Percentiles rank a stretch among this genome's conserved stretches.
Conservation (phyloP, 371 early-diverging fungal genomes). For the Apophysomyces variabilis region DNA sequence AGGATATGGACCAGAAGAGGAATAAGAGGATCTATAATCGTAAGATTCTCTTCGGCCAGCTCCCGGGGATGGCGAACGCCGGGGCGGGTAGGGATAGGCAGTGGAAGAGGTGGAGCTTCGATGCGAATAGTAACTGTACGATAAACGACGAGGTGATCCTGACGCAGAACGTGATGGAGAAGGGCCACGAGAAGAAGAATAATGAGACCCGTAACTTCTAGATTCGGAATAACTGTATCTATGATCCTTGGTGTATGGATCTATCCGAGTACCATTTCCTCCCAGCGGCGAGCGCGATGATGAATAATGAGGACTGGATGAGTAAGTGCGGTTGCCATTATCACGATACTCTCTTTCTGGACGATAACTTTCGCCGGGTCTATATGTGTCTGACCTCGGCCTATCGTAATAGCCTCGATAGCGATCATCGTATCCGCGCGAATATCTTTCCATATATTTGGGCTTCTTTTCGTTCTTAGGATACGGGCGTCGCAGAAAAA, state of each 20-base stretch:
- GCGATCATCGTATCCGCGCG: constrained; percentile 51
- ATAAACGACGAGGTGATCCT: constrained; percentile 39
- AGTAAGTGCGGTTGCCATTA: constrained; percentile 30
- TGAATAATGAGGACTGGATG: constrained; percentile 31
- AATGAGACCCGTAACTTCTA: constrained; percentile 19
- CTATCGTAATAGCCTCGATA: constrained; percentile 49
- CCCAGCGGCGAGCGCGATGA: constrained; percentile 34
- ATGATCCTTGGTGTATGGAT: constrained; percentile 12
- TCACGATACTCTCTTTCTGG: constrained; percentile 48
- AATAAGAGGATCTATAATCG: constrained; percentile 15
- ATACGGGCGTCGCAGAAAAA: no score
- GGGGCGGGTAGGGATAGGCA: constrained; percentile 18
- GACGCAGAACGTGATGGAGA: constrained; percentile 42
- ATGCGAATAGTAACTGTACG: constrained; percentile 39
- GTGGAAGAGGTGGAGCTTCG: constrained; percentile 12
- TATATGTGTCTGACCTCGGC: constrained; percentile 50
- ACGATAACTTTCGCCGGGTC: constrained; percentile 51
- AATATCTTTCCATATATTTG: constrained; percentile 45
- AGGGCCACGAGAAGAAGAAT: constrained; percentile 26
- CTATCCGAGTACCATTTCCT: constrained; percentile 7
- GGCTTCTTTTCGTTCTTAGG: constrained; percentile 5
- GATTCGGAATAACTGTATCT: constrained; percentile 13
- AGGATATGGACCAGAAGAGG: constrained; percentile 20
- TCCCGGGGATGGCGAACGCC: constrained; percentile 16
- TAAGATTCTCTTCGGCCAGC: constrained; percentile 12